phyloP scores from a whole-genome alignment of 768 basidiomycete genomes.

The Tulasnella sp. region DNA sequence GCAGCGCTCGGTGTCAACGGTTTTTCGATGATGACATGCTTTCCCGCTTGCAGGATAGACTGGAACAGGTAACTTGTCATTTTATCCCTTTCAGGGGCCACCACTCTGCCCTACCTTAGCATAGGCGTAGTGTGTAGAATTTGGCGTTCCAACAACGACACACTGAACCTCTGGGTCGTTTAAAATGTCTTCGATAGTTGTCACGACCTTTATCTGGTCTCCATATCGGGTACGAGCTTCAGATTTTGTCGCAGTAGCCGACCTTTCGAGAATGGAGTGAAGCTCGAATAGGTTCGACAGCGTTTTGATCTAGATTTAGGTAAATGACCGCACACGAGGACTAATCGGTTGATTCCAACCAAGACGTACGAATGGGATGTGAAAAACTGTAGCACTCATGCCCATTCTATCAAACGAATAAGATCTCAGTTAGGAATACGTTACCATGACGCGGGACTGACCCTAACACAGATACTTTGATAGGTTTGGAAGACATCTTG shows the following conservation, averaged over 20 bases:
- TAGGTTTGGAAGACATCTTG: background rate
- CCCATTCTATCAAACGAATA: slow-evolving; percentile 8
- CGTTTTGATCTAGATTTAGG: slow-evolving; percentile 1
- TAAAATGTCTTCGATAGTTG: slow-evolving; percentile 22
- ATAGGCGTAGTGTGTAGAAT: slow-evolving; percentile 21
- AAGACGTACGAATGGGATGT: slow-evolving; percentile 28
- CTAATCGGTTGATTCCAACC: too few species aligned
- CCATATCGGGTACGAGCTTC: slow-evolving; percentile 22
- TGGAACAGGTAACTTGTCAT: background rate
- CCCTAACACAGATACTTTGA: slow-evolving; percentile 8
- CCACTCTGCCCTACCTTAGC: slow-evolving; percentile 15
- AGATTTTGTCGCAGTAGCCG: slow-evolving; percentile 18
- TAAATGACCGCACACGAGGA: too few species aligned
- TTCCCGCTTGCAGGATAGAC: slow-evolving; percentile 15
- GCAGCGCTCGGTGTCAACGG: slow-evolving; percentile 19
- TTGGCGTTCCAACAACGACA: slow-evolving; percentile 21
- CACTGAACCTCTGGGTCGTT: slow-evolving; percentile 21
- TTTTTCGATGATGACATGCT: slow-evolving; percentile 25
- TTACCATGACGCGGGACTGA: background rate
- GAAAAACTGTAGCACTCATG: slow-evolving; percentile 25
- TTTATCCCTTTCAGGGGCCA: background rate
- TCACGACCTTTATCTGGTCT: slow-evolving; percentile 22
- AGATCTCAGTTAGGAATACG: background rate
- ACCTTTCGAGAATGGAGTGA: slow-evolving; percentile 24
- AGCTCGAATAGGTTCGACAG: slow-evolving; percentile 19